Percentiles rank a stretch among this genome's conserved stretches.
These are phyloP conservation scores for Hypomontagnella submonticulosa DNA, from an alignment of 495 filamentous ascomycete species.

Conservation along the genomic window DNA sequence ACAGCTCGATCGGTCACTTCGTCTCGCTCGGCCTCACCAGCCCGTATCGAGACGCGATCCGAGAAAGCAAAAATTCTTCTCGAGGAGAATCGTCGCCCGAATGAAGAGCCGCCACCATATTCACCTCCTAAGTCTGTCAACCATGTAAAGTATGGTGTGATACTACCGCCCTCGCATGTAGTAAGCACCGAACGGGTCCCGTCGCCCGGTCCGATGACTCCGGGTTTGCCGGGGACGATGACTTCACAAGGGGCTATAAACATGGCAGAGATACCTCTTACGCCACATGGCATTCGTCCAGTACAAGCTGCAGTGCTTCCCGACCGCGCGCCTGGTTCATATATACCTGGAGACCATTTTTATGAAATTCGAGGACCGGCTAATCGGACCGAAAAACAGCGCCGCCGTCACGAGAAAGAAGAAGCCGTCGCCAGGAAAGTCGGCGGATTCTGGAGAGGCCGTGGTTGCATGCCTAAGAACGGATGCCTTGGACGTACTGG, in stretches of 20 bases:
- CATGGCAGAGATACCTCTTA: slow-evolving; percentile 54
- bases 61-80: slow-evolving; percentile 53
- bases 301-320: slow-evolving; percentile 45
- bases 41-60: slow-evolving; percentile 40
- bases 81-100: slow-evolving; percentile 45
- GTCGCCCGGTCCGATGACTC: slow-evolving; percentile 56
- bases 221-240: slow-evolving; percentile 57
- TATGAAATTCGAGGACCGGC: slow-evolving; percentile 45
- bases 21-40: slow-evolving; percentile 25
- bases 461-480: slow-evolving; percentile 66
- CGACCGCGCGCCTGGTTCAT: slow-evolving; percentile 51
- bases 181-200: slow-evolving; percentile 53
- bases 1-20: slow-evolving; percentile 20
- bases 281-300: slow-evolving; percentile 43
- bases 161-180: slow-evolving; percentile 52
- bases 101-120: slow-evolving; percentile 57
- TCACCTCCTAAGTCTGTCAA: slow-evolving; percentile 50
- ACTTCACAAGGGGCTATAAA: slow-evolving; percentile 58
- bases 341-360: slow-evolving; percentile 51
- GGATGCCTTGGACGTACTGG: slow-evolving; percentile 71
- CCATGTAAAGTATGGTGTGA: slow-evolving; percentile 52
- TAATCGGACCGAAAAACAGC: slow-evolving; percentile 59
- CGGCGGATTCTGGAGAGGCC: slow-evolving; percentile 69
- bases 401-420: slow-evolving; percentile 70
- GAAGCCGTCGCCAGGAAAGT: slow-evolving; percentile 65